A percentile compares a stretch with the other conserved stretches of the same genome.
Evolutionary conservation across 305 asterid genomes (phyloP).

Genomic region (Solanum hybrid): DNA sequence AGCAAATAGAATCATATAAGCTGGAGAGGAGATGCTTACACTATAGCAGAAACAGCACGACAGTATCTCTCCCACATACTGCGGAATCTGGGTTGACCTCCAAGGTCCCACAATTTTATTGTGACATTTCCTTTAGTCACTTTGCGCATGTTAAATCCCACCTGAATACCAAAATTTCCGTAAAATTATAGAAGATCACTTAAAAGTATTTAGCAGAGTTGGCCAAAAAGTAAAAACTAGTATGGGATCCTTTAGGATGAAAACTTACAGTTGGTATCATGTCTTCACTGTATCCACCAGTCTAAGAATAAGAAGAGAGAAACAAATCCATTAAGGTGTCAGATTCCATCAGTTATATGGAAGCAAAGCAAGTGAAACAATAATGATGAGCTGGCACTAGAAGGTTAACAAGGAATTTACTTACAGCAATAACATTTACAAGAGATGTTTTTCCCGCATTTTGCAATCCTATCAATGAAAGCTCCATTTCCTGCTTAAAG

Average conservation of each 20-base stretch:
- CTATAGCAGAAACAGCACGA: slow-evolving; percentile 98
- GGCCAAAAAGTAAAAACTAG: not conserved
- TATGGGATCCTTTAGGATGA: slow-evolving; percentile 1
- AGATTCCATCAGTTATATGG: not conserved
- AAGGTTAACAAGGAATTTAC: slow-evolving; percentile 16
- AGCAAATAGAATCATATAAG: not conserved
- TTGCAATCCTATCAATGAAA: slow-evolving; percentile 92
- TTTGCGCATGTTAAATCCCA: slow-evolving; percentile 94
- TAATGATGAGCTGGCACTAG: not conserved
- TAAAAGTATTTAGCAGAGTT: not conserved
- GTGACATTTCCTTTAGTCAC: slow-evolving; percentile 98
- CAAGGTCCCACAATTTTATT: slow-evolving; percentile 98
- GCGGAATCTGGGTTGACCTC: slow-evolving; percentile 97
- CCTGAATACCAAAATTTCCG: slow-evolving; percentile 30
- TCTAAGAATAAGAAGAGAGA: slow-evolving; percentile 28
- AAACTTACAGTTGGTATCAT: slow-evolving; percentile 93
- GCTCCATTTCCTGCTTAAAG: slow-evolving; percentile 99
- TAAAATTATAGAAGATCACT: slow-evolving; percentile 7
- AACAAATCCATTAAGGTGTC: not conserved
- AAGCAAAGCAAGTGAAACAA: slow-evolving; percentile 1
- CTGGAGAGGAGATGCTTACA: slow-evolving; percentile 38
- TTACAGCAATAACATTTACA: slow-evolving; percentile 92
- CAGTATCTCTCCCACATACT: slow-evolving; percentile 99
- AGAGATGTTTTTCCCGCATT: slow-evolving; percentile 98
- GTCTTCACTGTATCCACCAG: slow-evolving; percentile 98